A percentile compares a stretch with the other conserved stretches of the same genome.
phyloP scores from a whole-genome alignment of 306 rosid species.

The Comarum palustre region DNA sequence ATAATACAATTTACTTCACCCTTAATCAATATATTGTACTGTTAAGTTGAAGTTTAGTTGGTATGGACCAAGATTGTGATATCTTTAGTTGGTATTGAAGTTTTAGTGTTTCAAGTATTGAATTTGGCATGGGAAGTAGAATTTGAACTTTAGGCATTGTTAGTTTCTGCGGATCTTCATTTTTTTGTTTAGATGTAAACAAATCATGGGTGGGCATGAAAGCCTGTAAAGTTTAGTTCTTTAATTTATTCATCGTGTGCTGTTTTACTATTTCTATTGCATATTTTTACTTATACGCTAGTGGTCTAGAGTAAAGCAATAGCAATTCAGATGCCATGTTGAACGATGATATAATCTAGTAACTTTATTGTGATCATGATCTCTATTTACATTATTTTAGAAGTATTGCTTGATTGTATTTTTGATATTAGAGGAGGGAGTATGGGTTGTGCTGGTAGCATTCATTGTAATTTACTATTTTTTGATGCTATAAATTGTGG shows the following conservation, averaged over 20 bases:
- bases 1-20: background rate
- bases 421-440: background rate
- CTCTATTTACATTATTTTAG: background rate
- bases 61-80: background rate
- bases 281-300: background rate
- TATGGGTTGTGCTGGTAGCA: background rate
- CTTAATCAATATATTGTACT: background rate
- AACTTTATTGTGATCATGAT: background rate
- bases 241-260: background rate
- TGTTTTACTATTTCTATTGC: background rate
- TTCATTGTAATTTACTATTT: background rate
- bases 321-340: background rate
- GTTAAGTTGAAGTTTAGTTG: too few species aligned
- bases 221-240: background rate
- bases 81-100: background rate
- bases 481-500: background rate
- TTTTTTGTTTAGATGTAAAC: background rate
- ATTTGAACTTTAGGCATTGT: constrained; percentile 1
- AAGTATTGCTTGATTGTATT: background rate
- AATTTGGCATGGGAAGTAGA: background rate
- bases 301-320: background rate
- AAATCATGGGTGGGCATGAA: background rate
- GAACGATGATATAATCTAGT: background rate
- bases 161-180: background rate
- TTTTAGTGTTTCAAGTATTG: constrained; percentile 3